Base-by-base conservation (phyloP, 345 rosid genomes). In the Trapa incisa region DNA sequence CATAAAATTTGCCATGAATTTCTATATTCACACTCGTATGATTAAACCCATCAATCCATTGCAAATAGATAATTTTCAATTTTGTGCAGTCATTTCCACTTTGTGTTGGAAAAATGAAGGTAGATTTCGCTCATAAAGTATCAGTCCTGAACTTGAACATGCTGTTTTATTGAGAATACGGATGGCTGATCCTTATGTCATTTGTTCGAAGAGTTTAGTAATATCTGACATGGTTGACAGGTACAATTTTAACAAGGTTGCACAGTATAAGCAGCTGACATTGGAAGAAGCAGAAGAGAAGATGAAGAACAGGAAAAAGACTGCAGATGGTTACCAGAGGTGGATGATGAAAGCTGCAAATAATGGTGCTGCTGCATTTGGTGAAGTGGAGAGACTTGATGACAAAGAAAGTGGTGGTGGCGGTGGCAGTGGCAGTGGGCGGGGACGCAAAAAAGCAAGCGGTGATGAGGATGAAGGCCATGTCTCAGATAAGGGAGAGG, bases 341-440 rank as follows among this genome's bases (percentile, higher is more conserved):
- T 94, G 97, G 99, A 91, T 94, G 96, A 91, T 94, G 97, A 91
- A 94, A 88, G 91, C 92, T 58, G 97, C 94, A 60, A 87, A 80
- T 72, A 90, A 87, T 67, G 98, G 97, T 63, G 79, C 97, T 64
- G 91, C 96, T n/a, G 89, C 92, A 61, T 89, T 92, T 84, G 98
- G 98, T 65, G 98, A 87, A 71, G 84, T 78, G 63, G 98, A 84
- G 58, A 91, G 76, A 76, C 42, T 67, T 67, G 96, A 80, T 69
- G 99, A 94, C 8, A 86, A 86, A 77, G 99, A 88, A 33, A 77
- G 67, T 9, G 52, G 67, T 1, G 16, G 67, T 22, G 74, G 78
- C 65, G 43, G 48, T 7, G 48, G 48, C 13, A 13, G 48, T 5
- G 76, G 73, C 1, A 75, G 91, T 73, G 88, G 88, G 47, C 85